phyloP scores from a whole-genome alignment of 495 filamentous ascomycete genomes.

The Aspergillus carlsbadensis region DNA sequence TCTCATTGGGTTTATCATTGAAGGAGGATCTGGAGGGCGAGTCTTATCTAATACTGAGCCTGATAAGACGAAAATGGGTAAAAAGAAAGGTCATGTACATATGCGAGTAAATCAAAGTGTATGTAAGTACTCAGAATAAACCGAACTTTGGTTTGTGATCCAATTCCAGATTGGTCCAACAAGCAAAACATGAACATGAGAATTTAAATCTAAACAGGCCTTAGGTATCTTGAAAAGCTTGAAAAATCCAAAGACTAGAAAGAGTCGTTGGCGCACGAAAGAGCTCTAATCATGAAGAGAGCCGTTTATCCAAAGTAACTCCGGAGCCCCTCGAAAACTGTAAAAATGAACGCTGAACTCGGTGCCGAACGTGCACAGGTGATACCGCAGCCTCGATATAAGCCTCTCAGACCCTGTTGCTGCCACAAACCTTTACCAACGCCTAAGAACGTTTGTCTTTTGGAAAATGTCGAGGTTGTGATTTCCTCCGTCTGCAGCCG shows the following conservation, averaged over 20 bases:
- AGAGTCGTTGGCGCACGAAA: background rate
- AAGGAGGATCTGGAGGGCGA: no score
- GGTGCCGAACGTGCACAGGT: conserved; percentile 84
- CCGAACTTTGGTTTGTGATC: conserved; percentile 1
- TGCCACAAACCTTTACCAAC: conserved; percentile 72
- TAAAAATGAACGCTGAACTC: conserved; percentile 96
- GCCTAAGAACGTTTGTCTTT: conserved; percentile 62
- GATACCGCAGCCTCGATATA: conserved; percentile 95
- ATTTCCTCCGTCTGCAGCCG: conserved; percentile 91
- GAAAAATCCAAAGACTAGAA: background rate
- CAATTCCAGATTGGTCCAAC: conserved; percentile 18
- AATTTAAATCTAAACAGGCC: conserved; percentile 19
- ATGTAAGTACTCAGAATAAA: background rate
- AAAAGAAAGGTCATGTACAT: no score
- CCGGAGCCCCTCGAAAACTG: conserved; percentile 83
- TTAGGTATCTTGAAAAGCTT: conserved; percentile 19
- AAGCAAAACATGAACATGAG: conserved; percentile 1
- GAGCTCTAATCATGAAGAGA: background rate
- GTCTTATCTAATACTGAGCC: no score
- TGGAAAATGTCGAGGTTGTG: conserved; percentile 22
- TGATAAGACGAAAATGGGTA: no score
- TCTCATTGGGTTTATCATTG: no score
- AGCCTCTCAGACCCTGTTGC: conserved; percentile 73
- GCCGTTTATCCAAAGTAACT: conserved; percentile 51
- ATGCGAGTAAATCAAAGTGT: background rate